Conservation (phyloP, 306 rosid species). For the Glycine tomentella region DNA sequence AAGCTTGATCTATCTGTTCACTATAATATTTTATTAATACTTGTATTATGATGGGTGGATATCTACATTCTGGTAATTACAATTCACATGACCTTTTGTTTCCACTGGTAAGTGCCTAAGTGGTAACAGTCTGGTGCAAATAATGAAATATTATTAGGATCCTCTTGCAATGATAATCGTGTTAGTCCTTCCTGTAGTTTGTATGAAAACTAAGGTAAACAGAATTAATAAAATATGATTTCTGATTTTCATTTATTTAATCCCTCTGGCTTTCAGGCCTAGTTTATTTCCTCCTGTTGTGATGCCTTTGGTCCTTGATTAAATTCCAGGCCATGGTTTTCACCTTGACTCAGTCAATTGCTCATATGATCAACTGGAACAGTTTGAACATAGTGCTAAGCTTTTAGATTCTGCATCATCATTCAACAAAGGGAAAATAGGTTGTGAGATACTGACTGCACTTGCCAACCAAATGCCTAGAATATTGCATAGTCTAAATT, state of each 20-base stretch:
- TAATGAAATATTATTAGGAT: slow-evolving; percentile 37
- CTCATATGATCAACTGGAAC: slow-evolving; percentile 52
- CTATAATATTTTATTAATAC: not conserved
- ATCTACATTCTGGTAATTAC: slow-evolving; percentile 9
- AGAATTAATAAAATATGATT: too few species aligned
- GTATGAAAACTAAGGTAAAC: too few species aligned
- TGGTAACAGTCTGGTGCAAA: slow-evolving; percentile 50
- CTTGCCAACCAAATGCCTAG: slow-evolving; percentile 49
- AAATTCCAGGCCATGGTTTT: too few species aligned
- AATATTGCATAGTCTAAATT: slow-evolving; percentile 46
- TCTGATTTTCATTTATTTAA: not conserved
- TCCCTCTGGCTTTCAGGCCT: too few species aligned
- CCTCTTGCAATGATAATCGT: too few species aligned
- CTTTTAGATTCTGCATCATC: slow-evolving; percentile 64
- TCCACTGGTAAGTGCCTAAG: not conserved
- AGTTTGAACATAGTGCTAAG: slow-evolving; percentile 47
- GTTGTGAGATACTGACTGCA: slow-evolving; percentile 43
- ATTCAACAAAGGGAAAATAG: slow-evolving; percentile 44
- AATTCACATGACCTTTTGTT: slow-evolving; percentile 27
- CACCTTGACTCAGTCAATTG: slow-evolving; percentile 38
- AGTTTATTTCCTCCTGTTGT: too few species aligned
- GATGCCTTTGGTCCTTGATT: too few species aligned
- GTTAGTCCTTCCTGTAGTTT: too few species aligned
- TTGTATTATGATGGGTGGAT: slow-evolving; percentile 6
- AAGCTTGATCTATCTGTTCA: slow-evolving; percentile 2